phyloP scores from a whole-genome alignment of 2,329 filamentous ascomycete genomes.

The Claviceps pazoutovae region DNA sequence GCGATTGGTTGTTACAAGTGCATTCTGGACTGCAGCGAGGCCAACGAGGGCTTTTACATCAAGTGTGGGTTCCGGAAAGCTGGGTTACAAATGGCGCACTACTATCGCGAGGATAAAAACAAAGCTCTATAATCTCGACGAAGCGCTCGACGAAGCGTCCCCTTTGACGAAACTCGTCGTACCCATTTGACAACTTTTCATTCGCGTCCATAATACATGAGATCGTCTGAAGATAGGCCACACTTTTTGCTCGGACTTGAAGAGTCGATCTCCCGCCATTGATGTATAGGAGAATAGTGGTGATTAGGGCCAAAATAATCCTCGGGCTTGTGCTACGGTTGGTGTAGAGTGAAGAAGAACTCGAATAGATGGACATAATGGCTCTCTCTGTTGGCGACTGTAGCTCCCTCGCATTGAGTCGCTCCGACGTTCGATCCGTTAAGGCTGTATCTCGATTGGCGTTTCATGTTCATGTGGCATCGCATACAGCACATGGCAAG shows the following conservation, averaged over 20 bases:
- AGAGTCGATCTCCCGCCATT: too few relatives aligned
- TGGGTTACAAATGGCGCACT: conserved; percentile 93
- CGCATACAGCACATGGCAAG: too few relatives aligned
- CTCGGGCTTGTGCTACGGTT: too few relatives aligned
- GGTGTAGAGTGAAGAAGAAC: too few relatives aligned
- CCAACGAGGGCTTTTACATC: conserved; percentile 94
- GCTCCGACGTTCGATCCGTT: too few relatives aligned
- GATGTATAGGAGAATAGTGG: too few relatives aligned
- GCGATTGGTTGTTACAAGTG: conserved; percentile 93
- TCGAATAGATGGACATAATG: too few relatives aligned
- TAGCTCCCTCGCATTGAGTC: too few relatives aligned
- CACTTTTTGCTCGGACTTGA: not conserved
- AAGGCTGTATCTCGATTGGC: too few relatives aligned
- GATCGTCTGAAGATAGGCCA: not conserved
- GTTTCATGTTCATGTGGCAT: too few relatives aligned
- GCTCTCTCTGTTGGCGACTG: too few relatives aligned
- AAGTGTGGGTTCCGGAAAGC: conserved; percentile 93
- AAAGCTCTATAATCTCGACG: conserved; percentile 20
- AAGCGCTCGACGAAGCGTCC: not conserved
- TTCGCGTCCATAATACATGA: not conserved
- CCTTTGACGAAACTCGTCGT: not conserved
- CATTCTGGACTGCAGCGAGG: conserved; percentile 90
- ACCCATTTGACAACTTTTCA: not conserved
- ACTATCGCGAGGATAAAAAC: conserved; percentile 53
- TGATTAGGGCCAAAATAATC: too few relatives aligned